Evolutionary conservation across 2,329 filamentous ascomycete genomes (phyloP), one percentile per base, ranked within the genome.

Genomic region (Clonostachys solani): DNA sequence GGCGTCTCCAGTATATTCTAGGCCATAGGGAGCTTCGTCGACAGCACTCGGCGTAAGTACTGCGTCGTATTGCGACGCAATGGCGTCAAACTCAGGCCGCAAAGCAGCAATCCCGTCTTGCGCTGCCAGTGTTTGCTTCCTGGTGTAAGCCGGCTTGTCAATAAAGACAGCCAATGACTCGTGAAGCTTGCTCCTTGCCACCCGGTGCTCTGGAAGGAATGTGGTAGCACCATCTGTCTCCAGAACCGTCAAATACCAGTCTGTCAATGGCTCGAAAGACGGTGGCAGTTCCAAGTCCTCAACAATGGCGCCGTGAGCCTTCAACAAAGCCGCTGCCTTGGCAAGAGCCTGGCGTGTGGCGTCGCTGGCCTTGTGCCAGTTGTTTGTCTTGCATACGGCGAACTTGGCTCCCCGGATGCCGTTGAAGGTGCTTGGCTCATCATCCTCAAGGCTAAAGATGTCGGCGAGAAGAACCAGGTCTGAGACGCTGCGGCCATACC

Each of bases 1-100:
- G 18, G 78, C 69, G 50, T 69, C 76, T 0, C 83, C 83, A 0
- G 81, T 86, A 45, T 60, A 71, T 5, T 66, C 67, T 0, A 60
- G 44, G 0, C 81, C 82, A 1, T 72, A 47, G 0, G 83, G 81
- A 0, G 83, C 83, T 52, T 83, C 81, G 47, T 82, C 83, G 0
- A 73, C 55, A 0, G 75, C 78, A 53, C 80, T 84, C 0, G 83
- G 82, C 0, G 73, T 75, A 10, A 87, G 52, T 0, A 86, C 67
- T 0, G 77, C 79, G 13, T 69, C 73, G 49, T 83, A 86, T 15
- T 62, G 57, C 1, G 61, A 60, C 0, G 73, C 69, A 5, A 85
- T 68, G 2, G 60, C 64, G 53, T 86, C 83, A 5, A 80, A 71
- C 16, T 71, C 64, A 0, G 80, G 78, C 33, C 83, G 63, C 15